phyloP scores from a whole-genome alignment of 805 yeast species.

The Candida arabinofermentans region DNA sequence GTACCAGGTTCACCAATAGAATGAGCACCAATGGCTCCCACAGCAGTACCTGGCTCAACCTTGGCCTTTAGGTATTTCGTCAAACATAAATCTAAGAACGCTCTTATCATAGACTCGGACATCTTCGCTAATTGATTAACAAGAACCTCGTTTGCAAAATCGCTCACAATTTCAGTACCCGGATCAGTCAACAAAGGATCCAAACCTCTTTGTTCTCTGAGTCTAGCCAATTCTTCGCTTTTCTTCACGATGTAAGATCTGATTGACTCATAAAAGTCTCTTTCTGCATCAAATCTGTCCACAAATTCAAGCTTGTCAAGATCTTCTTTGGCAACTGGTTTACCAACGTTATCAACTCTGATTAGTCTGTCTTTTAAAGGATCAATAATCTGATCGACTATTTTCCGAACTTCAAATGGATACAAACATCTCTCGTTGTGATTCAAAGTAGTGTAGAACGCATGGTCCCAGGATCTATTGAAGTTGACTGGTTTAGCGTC shows the following conservation, averaged over 20 bases:
- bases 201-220: constrained; percentile 52
- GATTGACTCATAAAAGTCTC: constrained; percentile 77
- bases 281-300: constrained; percentile 84
- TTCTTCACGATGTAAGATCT: constrained; percentile 57
- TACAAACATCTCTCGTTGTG: constrained; percentile 49
- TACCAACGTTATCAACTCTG: constrained; percentile 73
- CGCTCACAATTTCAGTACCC: constrained; percentile 25
- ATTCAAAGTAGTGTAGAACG: constrained; percentile 66
- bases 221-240: constrained; percentile 50
- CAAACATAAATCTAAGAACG: constrained; percentile 73
- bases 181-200: constrained; percentile 36
- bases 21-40: constrained; percentile 99
- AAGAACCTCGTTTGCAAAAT: constrained; percentile 35
- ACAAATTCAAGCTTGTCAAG: constrained; percentile 55
- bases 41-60: constrained; percentile 99
- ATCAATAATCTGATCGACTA: constrained; percentile 49
- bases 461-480: constrained; percentile 91
- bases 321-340: constrained; percentile 40
- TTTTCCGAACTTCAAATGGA: constrained; percentile 64
- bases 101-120: constrained; percentile 52
- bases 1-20: constrained; percentile 99
- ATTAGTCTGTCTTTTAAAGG: constrained; percentile 60
- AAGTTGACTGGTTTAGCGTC: constrained; percentile 96
- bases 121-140: constrained; percentile 67
- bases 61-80: constrained; percentile 81